phyloP scores from a whole-genome alignment of 2,329 filamentous ascomycete species.

The Xenoacremonium recifei region DNA sequence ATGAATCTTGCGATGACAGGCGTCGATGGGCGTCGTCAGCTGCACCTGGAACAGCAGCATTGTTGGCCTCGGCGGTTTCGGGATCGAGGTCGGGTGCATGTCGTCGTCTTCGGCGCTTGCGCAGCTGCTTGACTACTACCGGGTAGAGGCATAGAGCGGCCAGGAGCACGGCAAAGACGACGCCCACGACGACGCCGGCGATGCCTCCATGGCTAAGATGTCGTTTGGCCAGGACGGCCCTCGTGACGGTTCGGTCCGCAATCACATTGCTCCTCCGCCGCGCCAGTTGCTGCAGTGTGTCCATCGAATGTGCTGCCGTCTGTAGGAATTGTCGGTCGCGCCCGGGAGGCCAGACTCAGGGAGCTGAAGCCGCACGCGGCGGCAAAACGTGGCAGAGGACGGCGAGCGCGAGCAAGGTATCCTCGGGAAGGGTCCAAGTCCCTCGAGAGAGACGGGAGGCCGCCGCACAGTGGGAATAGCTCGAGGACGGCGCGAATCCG shows the following conservation, averaged over 20 bases:
- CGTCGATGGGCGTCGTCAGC: slow-evolving; percentile 26
- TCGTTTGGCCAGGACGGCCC: slow-evolving; percentile 23
- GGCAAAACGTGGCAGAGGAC: not conserved
- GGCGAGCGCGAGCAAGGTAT: not conserved
- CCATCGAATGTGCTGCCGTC: not conserved
- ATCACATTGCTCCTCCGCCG: slow-evolving; percentile 22
- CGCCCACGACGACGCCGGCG: slow-evolving; percentile 37
- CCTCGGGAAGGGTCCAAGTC: not conserved
- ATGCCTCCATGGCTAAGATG: slow-evolving; percentile 33
- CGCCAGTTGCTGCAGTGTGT: slow-evolving; percentile 16
- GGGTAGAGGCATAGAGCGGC: slow-evolving; percentile 39
- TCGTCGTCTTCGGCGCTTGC: slow-evolving; percentile 20
- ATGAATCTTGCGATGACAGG: slow-evolving; percentile 36
- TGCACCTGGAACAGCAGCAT: slow-evolving; percentile 8
- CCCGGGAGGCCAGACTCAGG: not conserved
- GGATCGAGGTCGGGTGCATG: slow-evolving; percentile 22
- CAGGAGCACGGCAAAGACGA: slow-evolving; percentile 31
- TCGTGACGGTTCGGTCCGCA: slow-evolving; percentile 14
- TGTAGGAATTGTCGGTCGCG: not conserved
- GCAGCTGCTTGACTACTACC: slow-evolving; percentile 33
- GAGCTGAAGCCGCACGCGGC: not conserved
- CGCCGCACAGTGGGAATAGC: slow-evolving; percentile 17
- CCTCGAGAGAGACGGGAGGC: slow-evolving; percentile 18
- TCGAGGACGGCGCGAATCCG: slow-evolving; percentile 12
- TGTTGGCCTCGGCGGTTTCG: slow-evolving; percentile 28